phyloP scores from a whole-genome alignment of 2,329 filamentous ascomycete species.

The Amphichorda felina region DNA sequence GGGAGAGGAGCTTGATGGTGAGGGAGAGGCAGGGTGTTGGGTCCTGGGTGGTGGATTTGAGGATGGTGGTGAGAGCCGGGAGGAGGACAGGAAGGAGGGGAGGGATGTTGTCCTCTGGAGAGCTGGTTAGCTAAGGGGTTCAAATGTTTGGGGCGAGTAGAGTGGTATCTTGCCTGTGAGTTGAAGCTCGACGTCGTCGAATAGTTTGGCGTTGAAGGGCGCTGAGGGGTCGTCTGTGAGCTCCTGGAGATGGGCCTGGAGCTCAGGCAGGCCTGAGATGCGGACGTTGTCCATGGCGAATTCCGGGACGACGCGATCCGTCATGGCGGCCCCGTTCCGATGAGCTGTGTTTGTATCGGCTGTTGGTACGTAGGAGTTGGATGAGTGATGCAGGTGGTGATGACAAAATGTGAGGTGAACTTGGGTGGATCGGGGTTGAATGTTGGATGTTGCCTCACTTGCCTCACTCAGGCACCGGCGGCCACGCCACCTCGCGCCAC shows the following conservation, averaged over 20 bases:
- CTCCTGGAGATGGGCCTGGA: conserved; percentile 40
- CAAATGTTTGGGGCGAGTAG: neutral
- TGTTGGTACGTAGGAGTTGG: too few species aligned
- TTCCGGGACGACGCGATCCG: conserved; percentile 20
- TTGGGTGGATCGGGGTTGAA: too few species aligned
- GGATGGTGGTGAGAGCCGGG: conserved; percentile 38
- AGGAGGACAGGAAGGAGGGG: conserved; percentile 40
- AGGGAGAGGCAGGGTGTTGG: conserved; percentile 38
- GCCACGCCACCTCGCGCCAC: too few species aligned
- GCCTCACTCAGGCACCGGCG: too few species aligned
- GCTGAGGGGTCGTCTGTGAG: conserved; percentile 30
- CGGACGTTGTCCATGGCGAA: conserved; percentile 28
- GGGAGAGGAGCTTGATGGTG: conserved; percentile 41
- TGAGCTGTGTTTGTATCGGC: too few species aligned
- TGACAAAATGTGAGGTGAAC: too few species aligned
- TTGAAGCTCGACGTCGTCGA: conserved; percentile 48
- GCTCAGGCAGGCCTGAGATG: conserved; percentile 38
- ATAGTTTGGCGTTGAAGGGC: conserved; percentile 33
- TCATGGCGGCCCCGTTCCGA: conserved; percentile 14
- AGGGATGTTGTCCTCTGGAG: conserved; percentile 19
- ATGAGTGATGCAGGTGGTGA: too few species aligned
- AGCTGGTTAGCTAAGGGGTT: neutral
- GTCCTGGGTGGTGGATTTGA: conserved; percentile 37
- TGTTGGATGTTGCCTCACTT: too few species aligned
- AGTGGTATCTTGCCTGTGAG: conserved; percentile 31